Evolutionary conservation across 192 early-diverging fungal species (phyloP).

Genomic region (Entomortierella beljakovae): DNA sequence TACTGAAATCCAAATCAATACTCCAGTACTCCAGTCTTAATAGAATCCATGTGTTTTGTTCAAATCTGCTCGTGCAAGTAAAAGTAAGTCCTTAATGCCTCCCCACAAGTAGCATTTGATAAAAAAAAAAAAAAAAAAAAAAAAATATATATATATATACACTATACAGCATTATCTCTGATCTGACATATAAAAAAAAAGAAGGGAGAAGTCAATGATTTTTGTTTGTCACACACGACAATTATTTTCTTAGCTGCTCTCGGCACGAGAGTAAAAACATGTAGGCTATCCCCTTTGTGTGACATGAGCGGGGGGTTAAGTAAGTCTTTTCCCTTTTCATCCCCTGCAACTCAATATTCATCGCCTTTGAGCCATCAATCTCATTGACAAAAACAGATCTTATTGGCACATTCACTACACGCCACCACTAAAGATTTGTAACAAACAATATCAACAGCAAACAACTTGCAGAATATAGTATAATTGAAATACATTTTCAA

Average conservation of each 20-base stretch:
- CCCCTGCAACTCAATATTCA: background rate
- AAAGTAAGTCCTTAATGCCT: background rate
- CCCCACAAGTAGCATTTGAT: background rate
- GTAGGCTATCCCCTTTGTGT: background rate
- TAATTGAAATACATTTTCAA: too few relatives aligned
- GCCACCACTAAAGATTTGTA: too few relatives aligned
- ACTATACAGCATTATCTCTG: background rate
- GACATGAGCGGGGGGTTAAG: slow-evolving; percentile 11
- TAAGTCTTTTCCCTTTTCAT: background rate
- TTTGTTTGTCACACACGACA: slow-evolving; percentile 8
- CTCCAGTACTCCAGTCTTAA: too few relatives aligned
- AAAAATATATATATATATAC: background rate
- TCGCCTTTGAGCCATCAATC: background rate
- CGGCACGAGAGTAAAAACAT: slow-evolving; percentile 11
- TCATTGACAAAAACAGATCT: too few relatives aligned
- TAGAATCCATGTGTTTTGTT: background rate
- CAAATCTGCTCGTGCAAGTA: background rate
- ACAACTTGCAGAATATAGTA: too few relatives aligned
- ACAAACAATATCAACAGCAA: too few relatives aligned
- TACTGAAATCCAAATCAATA: too few relatives aligned
- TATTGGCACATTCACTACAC: too few relatives aligned
- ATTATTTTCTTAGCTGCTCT: background rate
- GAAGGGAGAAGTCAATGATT: background rate
- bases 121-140: slow-evolving; percentile 6
- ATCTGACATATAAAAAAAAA: background rate